Evolutionary conservation across 106 monocot species (phyloP).

Genomic region (Platanthera zijinensis): DNA sequence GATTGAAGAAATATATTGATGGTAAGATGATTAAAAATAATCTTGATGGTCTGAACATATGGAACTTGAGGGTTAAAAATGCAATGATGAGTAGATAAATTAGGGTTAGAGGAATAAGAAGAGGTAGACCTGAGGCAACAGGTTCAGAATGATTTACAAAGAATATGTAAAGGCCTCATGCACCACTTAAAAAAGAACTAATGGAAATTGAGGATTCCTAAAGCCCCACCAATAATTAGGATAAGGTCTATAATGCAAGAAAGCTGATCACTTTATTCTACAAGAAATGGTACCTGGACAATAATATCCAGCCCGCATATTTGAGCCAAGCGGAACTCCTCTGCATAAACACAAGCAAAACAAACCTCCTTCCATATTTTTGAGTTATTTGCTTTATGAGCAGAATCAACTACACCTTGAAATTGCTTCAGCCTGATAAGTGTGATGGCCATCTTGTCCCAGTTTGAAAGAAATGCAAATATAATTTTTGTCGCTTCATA

Average conservation of each 20-base stretch:
- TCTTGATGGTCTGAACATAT: too few species aligned
- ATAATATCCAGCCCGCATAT: conserved; percentile 94
- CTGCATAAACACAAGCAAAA: conserved; percentile 97
- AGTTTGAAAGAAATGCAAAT: conserved; percentile 98
- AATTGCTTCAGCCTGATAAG: conserved; percentile 88
- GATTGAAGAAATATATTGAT: too few species aligned
- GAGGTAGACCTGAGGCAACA: too few species aligned
- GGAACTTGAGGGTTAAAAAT: too few species aligned
- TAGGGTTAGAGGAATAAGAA: too few species aligned
- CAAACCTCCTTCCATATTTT: conserved; percentile 99
- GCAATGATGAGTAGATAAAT: too few species aligned
- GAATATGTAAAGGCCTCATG: not conserved
- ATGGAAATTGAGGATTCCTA: too few species aligned
- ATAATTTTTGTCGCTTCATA: conserved; percentile 99
- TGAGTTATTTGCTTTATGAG: conserved; percentile 93
- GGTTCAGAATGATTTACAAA: too few species aligned
- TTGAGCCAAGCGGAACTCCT: conserved; percentile 94
- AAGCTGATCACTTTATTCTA: not conserved
- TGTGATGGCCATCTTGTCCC: conserved; percentile 85
- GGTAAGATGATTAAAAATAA: too few species aligned
- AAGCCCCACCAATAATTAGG: not conserved
- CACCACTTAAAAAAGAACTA: not conserved
- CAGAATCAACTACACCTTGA: conserved; percentile 98
- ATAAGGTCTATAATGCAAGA: not conserved
- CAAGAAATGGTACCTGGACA: conserved; percentile 52